Evolutionary conservation across 257 asterid species (phyloP), one percentile per base, ranked within the genome.

Genomic region (Nicotiana obtusifolia): DNA sequence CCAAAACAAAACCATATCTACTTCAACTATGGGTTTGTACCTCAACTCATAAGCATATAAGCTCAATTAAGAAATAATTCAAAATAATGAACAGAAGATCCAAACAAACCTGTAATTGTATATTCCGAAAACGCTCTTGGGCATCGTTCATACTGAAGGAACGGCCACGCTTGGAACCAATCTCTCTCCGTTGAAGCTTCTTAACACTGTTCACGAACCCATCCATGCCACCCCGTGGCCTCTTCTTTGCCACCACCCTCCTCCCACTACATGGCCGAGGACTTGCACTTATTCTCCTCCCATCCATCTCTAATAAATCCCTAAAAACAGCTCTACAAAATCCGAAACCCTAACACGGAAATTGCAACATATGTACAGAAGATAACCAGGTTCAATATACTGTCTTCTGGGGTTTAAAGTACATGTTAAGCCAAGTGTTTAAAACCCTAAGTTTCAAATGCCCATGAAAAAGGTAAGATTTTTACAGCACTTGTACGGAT

Each of bases 141-240:
- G 77, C 82, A 76, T 82, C 78, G 68, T 82, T 82, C 85, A 82
- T 82, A 52, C 78, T 76, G 31, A 82, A 82, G 8, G 85, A 59
- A 66, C 79, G 82, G 61, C 65, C 78, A 52, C 76, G 83, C 83
- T 69, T 78, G 10, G 83, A 83, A 28, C 54, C 71, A 80, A 83
- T 83, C 60, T 78, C 81, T 75, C 83, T 79, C 75, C 83, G 14
- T 30, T 83, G 83, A 60, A 83, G 83, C 83, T 83, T 83, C 82
- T 53, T 82, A 49, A 77, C 85, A 56, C 85, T 66, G 28, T 83
- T 78, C 61, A 82, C 61, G 33, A 53, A 77, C 71, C 82, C 85
- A 64, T 65, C 82, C 67, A 47, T 31, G 37, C 82, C 80, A 37
- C 79, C 77, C 11, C 80, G 73, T 8, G 80, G 85, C 2, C 80